Evolutionary conservation across 2,329 filamentous ascomycete genomes (phyloP), one percentile per base, ranked within the genome.

Genomic region (Claviceps spartinae): DNA sequence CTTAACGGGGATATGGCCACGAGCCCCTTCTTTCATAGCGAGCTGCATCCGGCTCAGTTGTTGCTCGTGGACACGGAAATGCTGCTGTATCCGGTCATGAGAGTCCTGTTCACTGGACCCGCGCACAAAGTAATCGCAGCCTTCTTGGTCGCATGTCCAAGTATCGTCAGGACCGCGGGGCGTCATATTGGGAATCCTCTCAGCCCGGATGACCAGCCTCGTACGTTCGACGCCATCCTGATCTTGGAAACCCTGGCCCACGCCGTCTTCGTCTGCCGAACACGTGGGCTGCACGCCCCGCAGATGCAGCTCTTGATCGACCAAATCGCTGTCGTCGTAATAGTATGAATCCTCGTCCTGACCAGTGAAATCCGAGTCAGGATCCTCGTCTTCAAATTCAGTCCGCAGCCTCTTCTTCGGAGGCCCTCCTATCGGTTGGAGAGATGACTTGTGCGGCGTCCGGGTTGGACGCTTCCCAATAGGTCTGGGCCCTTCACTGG

Each of bases 111-210:
- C 72, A 45, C 79, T 75, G n/a, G 79, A 79, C 2, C 74, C 75
- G 55, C 82, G 81, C 11, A 87, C 79, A 42, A 82, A 72, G 58
- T 81, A 81, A 40, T 68, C 68, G 60, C 85, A 88, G 24, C 76
- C 81, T 11, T 80, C 77, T 55, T 83, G 73, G 4, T 76, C 75
- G 59, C 85, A 88, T 1, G 69, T 70, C 83, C 84, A 88, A 0
- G 79, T 80, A 50, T 82, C 77, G 54, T 80, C 73, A 0, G 79
- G 77, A 0, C 78, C 81, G 37, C 72, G 69, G 0, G 78, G 72
- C 3, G 63, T 65, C 7, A 69, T 67, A 4, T 74, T 72, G 0
- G 76, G 77, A 11, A 78, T 58, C 47, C 65, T 71, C 51, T 79
- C 75, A 5, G 75, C 69, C 26, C 70, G 69, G 9, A 79, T 67